A percentile compares a stretch with the other conserved stretches of the same genome.
Evolutionary conservation across 2,329 filamentous ascomycete species (phyloP).

Genomic region (Penicillium italicum): DNA sequence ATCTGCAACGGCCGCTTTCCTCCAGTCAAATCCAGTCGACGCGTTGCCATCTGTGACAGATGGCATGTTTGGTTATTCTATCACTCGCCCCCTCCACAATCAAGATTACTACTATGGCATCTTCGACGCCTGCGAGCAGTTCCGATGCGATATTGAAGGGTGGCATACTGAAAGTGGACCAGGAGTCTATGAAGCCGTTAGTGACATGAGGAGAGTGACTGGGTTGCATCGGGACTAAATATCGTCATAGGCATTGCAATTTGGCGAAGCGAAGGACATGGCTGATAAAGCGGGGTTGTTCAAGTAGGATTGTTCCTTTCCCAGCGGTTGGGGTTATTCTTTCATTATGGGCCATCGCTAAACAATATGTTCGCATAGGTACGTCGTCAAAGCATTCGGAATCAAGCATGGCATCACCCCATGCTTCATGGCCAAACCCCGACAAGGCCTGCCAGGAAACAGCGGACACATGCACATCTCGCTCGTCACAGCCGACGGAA

Average conservation of each 20-base stretch:
- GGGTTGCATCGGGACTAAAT: slow-evolving; percentile 18
- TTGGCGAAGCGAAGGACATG: slow-evolving; percentile 82
- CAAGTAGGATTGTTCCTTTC: slow-evolving; percentile 56
- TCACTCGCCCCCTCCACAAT: slow-evolving; percentile 83
- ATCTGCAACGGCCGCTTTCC: slow-evolving; percentile 69
- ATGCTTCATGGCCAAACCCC: slow-evolving; percentile 98
- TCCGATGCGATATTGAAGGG: slow-evolving; percentile 79
- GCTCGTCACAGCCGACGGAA: slow-evolving; percentile 71
- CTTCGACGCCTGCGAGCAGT: slow-evolving; percentile 73
- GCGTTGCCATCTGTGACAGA: slow-evolving; percentile 78
- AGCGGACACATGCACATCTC: slow-evolving; percentile 95
- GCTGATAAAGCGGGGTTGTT: slow-evolving; percentile 88
- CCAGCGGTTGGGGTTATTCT: not conserved
- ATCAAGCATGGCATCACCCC: slow-evolving; percentile 87
- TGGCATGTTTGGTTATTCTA: slow-evolving; percentile 93
- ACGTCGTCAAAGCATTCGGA: slow-evolving; percentile 84
- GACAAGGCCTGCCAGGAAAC: slow-evolving; percentile 86
- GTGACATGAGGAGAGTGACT: slow-evolving; percentile 18
- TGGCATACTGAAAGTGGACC: slow-evolving; percentile 96
- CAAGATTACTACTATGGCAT: slow-evolving; percentile 89
- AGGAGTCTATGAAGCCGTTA: slow-evolving; percentile 86
- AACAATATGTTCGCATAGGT: slow-evolving; percentile 43
- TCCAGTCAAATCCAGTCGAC: slow-evolving; percentile 68
- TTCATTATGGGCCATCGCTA: not conserved
- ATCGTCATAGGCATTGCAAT: slow-evolving; percentile 65